Evolutionary conservation across 352 stramenopile genomes (phyloP), one percentile per base, ranked within the genome.

Genomic region (Phytophthora niederhauseri): DNA sequence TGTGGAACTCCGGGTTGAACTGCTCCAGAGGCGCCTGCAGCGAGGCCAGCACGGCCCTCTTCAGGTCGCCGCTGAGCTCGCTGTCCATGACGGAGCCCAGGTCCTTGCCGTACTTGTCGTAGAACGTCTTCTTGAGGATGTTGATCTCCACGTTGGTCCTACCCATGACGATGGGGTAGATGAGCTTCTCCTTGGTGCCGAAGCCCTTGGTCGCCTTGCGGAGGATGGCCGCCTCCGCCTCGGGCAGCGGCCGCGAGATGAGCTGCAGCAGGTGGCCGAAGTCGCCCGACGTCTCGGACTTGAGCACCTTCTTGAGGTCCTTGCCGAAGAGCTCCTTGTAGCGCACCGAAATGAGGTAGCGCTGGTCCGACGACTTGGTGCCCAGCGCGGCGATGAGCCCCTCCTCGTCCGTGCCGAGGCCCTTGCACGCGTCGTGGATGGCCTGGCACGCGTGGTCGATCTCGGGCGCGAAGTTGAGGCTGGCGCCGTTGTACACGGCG

Each of bases 81-180:
- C 68, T 70, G 61, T 89, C 74, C 59, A 93, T 65, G 31, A 76
- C 71, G 34, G 86, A 80, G 31, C 76, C 77, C 51, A 94, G 64
- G 49, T 94, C 86, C 45, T 89, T 73, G 54, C 70, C 67, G 73
- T 82, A 78, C 49, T 89, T 53, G 34, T 90, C 79, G 57, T 84
- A 93, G 73, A 82, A 94, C 0, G 86, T 89, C 73, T 91, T 90
- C 74, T 93, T 93, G 53, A 94, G 78, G 64, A 94, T 92, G 64
- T 73, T 73, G 51, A 94, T 80, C 65, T 94, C 86, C 9, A 70
- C 70, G 64, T 91, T 90, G 2, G 86, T 91, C 63, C 86, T 80
- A 28, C 84, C 84, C 36, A 90, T 81, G 30, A 90, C 62, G 14
- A 86, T 72, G 15, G 83, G 86, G 73, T 85, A 93, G 62, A 92